Percentiles rank a stretch among this genome's conserved stretches.
Evolutionary conservation across 176 grass and related monocot genomes (phyloP).

Genomic region (Aechmea fasciata): DNA sequence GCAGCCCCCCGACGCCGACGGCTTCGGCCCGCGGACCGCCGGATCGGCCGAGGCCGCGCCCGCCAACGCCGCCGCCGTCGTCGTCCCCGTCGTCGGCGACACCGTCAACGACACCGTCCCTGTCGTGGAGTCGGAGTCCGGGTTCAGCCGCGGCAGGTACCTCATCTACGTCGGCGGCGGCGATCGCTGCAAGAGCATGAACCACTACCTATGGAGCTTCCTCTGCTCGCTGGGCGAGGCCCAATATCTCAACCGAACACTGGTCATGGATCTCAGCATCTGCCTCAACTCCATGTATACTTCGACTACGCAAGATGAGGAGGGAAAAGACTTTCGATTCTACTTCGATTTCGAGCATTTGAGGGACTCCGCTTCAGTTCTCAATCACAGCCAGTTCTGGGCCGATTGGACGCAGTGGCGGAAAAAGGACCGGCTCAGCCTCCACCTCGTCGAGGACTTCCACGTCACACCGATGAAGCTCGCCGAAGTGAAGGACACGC

Average conservation of each 20-base stretch:
- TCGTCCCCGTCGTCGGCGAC: slow-evolving; percentile 15
- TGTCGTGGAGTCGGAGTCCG: slow-evolving; percentile 26
- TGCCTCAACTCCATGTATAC: slow-evolving; percentile 42
- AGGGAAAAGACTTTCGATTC: slow-evolving; percentile 69
- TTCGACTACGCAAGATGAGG: slow-evolving; percentile 41
- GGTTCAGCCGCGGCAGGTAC: slow-evolving; percentile 40
- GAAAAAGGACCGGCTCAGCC: slow-evolving; percentile 43
- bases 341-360: slow-evolving; percentile 65
- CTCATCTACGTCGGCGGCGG: slow-evolving; percentile 60
- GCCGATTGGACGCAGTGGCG: slow-evolving; percentile 54
- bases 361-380: slow-evolving; percentile 29
- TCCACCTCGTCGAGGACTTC: slow-evolving; percentile 49
- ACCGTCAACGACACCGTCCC: slow-evolving; percentile 24
- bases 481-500: slow-evolving; percentile 34
- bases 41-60: slow-evolving; percentile 15
- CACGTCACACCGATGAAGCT: slow-evolving; percentile 40
- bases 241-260: slow-evolving; percentile 56
- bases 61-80: not conserved
- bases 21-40: slow-evolving; percentile 3
- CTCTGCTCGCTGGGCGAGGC: slow-evolving; percentile 65
- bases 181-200: slow-evolving; percentile 73
- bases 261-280: slow-evolving; percentile 50
- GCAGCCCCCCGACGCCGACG: not conserved
- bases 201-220: slow-evolving; percentile 63
- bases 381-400: slow-evolving; percentile 64